These are phyloP conservation scores for Pyricularia pennisetigena DNA, from an alignment of 2,329 filamentous ascomycete genomes.

Conservation along the genomic window DNA sequence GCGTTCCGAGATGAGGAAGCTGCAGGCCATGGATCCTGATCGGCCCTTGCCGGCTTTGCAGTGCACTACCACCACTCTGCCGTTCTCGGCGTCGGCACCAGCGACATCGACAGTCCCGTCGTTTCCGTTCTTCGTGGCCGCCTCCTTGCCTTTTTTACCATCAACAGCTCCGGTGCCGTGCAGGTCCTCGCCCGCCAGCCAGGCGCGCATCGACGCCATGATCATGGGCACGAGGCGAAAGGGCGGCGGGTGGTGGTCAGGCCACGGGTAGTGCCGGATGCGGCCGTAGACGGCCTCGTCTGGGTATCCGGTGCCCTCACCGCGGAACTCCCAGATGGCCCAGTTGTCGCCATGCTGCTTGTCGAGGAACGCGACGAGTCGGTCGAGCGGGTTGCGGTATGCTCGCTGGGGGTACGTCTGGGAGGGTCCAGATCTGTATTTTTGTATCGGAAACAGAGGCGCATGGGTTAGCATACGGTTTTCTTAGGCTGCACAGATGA, in stretches of 20 bases:
- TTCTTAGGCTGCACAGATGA: too few relatives aligned
- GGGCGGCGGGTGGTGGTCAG: conserved; percentile 93
- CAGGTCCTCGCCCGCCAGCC: conserved; percentile 51
- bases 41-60: conserved; percentile 96
- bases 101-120: neutral
- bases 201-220: conserved; percentile 86
- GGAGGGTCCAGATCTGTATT: conserved; percentile 73
- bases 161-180: conserved; percentile 17
- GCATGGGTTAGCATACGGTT: neutral
- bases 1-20: conserved; percentile 84
- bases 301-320: conserved; percentile 91
- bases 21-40: conserved; percentile 79
- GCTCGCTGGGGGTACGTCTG: conserved; percentile 83
- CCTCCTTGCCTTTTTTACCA: neutral
- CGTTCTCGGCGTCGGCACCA: conserved; percentile 17
- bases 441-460: neutral
- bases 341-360: conserved; percentile 72
- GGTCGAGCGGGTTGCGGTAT: conserved; percentile 87
- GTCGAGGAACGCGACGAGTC: conserved; percentile 81
- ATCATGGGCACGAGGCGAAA: conserved; percentile 83
- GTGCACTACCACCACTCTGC: conserved; percentile 78
- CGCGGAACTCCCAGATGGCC: conserved; percentile 97
- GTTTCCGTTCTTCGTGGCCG: conserved; percentile 10
- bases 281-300: conserved; percentile 80
- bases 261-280: conserved; percentile 89